phyloP scores from a whole-genome alignment of 352 stramenopile genomes.

The Globisporangium recalcitrans region DNA sequence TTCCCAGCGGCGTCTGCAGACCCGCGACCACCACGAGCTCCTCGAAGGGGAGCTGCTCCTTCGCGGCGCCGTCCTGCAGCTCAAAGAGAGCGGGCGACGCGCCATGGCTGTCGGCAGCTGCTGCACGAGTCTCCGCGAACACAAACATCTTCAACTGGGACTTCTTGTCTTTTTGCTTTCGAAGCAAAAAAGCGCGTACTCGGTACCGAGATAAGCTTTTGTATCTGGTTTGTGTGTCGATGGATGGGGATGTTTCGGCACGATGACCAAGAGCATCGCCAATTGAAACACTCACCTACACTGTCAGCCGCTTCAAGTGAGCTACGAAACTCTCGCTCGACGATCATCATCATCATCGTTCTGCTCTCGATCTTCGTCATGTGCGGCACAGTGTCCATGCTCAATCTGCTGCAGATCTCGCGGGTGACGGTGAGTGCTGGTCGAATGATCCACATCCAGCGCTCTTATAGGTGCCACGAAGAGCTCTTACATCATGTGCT shows the following conservation, averaged over 20 bases:
- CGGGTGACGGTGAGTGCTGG: slow-evolving; percentile 48
- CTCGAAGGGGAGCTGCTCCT: slow-evolving; percentile 50
- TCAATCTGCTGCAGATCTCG: slow-evolving; percentile 85
- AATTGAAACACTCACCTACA: slow-evolving; percentile 77
- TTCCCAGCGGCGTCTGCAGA: background rate
- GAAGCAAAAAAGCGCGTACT: background rate
- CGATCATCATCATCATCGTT: slow-evolving; percentile 66
- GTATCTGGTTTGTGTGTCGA: background rate
- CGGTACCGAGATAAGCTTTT: background rate
- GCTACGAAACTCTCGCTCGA: slow-evolving; percentile 78
- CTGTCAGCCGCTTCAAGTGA: slow-evolving; percentile 52
- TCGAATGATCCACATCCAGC: background rate
- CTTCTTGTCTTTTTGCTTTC: background rate
- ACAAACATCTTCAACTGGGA: slow-evolving; percentile 33
- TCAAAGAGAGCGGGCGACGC: slow-evolving; percentile 15
- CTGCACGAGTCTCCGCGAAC: slow-evolving; percentile 17
- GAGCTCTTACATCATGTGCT: slow-evolving; percentile 1
- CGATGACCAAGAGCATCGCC: slow-evolving; percentile 85
- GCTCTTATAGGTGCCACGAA: background rate
- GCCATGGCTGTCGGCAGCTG: slow-evolving; percentile 1
- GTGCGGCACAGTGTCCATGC: slow-evolving; percentile 40
- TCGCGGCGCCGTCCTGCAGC: slow-evolving; percentile 35
- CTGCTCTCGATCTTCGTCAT: background rate
- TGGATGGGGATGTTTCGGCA: no score
- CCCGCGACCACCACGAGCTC: slow-evolving; percentile 53